Base-by-base conservation (phyloP, 345 rosid genomes). In the Aegle marmelos region DNA sequence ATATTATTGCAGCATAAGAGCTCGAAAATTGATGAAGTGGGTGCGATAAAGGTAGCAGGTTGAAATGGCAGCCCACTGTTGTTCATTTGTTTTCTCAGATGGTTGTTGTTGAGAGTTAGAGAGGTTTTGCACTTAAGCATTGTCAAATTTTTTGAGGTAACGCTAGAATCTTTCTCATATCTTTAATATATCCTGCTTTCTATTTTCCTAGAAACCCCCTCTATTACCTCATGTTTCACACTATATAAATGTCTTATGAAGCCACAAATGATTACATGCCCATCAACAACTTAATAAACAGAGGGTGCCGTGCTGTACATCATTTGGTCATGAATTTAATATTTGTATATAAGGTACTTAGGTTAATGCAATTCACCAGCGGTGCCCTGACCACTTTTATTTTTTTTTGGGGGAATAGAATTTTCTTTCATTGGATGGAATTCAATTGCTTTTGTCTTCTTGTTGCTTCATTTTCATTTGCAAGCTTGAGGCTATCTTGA, bases 31-130 rank as follows among this genome's bases (percentile, higher is more conserved):
- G 98, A 90, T 79, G 98, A 93, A 82, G 83, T 93, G 78, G 98
- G 99, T 74, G 94, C 89, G 48, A 89, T 95, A 82, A 92, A 87
- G 84, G 98, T 93, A 81, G 93, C 88, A 61, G 97, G 99, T 89
- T 95, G 89, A 88, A 83, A 76, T 48, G 25, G 30, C 86, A 77
- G 79, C 76, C 53, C 82, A 64, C 53, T 83, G 61, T 79, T 63
- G 68, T 78, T 75, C 70, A 67, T 83, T 79, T 83, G 53, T 80
- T 74, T 72, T 84, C 73, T 79, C 81, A 70, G 73, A 69, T 87
- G 80, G 87, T 85, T 88, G 79, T 83, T 78, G 66, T 84, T 84
- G 77, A 86, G 83, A 83, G 78, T 83, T 88, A 89, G 90, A 84
- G 82, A 86, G 84, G 80, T 76, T 83, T 84, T 82, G 84, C 69